Evolutionary conservation across 495 filamentous ascomycete species (phyloP), one percentile per base, ranked within the genome.

Genomic region (Rhizodiscina lignyota): DNA sequence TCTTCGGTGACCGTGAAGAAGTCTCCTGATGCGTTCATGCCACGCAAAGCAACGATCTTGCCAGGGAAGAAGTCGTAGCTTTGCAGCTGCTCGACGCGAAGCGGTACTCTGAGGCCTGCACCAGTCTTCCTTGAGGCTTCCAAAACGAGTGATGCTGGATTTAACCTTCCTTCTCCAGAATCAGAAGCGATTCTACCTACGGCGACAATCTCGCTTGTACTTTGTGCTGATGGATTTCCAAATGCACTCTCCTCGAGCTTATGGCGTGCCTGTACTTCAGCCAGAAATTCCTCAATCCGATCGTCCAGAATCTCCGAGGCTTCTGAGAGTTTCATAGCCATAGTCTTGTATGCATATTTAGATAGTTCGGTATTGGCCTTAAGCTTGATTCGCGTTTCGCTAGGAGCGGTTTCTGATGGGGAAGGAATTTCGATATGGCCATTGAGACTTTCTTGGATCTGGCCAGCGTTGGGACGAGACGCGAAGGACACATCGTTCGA

Each of bases 241-340:
- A 96, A 91, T 5, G 71, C 74, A n/a, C 72, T 61, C 32, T 89
- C 79, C 8, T 83, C 75, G 11, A 92, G 67, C 13, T 71, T 60
- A 53, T 89, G 68, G 47, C 84, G 64, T 18, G 71, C 68, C 59
- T 79, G 71, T n/a, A 92, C 66, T 2, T 81, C 51, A 2, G 51
- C 50, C 42, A 69, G 63, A 43, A 94, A 93, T 21, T 82, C 83
- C 37, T 97, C 89, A 54, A 97, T 94, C 29, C 87, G 72, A 52
- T 94, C 86, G 51, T 97, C 89, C 4, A 92, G 64, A 35, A 93
- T 79, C 55, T 94, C 86, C 2, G 85, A 86, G 2, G 83, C 74
- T 47, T 94, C 86, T 3, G 83, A 83, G 10, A 86, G 66, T 43
- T 89, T 91, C 83, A 93, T 92, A 20, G 83, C 79, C 79, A 94